These are phyloP conservation scores for Hirsutella minnesotensis DNA, from an alignment of 2,329 filamentous ascomycete species.

Conservation along the genomic window DNA sequence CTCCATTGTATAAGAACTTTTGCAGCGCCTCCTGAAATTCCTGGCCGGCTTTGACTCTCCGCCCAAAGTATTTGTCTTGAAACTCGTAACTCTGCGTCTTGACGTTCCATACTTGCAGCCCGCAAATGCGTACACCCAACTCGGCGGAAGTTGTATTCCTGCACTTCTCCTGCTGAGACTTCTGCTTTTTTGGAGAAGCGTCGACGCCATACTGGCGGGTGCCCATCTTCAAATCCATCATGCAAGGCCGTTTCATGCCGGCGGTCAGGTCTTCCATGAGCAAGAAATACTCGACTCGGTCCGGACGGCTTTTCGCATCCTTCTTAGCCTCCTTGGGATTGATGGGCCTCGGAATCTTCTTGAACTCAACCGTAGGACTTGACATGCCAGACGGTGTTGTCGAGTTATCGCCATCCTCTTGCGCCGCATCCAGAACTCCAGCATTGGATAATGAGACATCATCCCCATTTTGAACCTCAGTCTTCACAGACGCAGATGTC, in stretches of 20 bases:
- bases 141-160: conserved; percentile 82
- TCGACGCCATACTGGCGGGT: conserved; percentile 94
- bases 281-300: conserved; percentile 82
- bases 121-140: conserved; percentile 86
- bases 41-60: conserved; percentile 71
- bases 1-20: conserved; percentile 82
- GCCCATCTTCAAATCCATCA: conserved; percentile 97
- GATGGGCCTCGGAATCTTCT: conserved; percentile 44
- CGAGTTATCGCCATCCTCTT: conserved; percentile 1
- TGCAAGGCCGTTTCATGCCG: conserved; percentile 92
- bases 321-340: conserved; percentile 48
- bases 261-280: conserved; percentile 90
- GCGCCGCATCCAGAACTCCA: background rate
- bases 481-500: background rate
- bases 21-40: conserved; percentile 85
- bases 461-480: background rate
- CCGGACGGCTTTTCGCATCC: conserved; percentile 53
- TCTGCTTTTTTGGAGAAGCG: conserved; percentile 81
- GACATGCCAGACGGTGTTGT: conserved; percentile 21
- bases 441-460: background rate
- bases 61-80: conserved; percentile 95
- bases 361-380: conserved; percentile 23
- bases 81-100: conserved; percentile 79
- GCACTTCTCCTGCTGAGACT: conserved; percentile 87
- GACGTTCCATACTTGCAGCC: conserved; percentile 91